Base-by-base conservation (phyloP, 805 yeast species). In the Candida hungchunana region DNA sequence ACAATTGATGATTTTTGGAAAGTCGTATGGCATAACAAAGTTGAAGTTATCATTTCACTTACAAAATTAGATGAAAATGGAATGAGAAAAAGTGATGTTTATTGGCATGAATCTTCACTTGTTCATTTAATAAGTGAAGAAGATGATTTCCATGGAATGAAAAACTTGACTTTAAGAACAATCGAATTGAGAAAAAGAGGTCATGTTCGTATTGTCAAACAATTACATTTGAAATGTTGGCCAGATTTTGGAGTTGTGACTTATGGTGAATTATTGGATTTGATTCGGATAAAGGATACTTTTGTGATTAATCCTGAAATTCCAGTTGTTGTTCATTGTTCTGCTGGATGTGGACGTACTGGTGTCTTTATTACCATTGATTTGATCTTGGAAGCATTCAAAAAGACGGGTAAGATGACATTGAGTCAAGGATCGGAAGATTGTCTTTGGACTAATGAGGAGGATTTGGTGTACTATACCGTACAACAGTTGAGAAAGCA, bases 281-380 rank as follows among this genome's bases (percentile, higher is more conserved):
- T 66, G 13, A 56, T 58, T 14, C 36, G 50, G 1, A 48, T 60
- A 4, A 65, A 65, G 34, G 56, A 60, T 36, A 28, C 40, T 21
- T 43, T 60, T n/a, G 21, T 40, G 3, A 31, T 13, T 1, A 39
- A 42, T 23, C 20, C 20, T 6, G 51, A 57, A 2, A 42, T 63
- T 1, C 90, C 93, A 15, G 67, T 79, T 2, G 63, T 88, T 29
- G 84, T 83, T 15, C 98, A 93, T 56, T 93, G 98, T 52, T 87
- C 96, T 5, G 98, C 98, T 0, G 98, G 98, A 1, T 90, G 95
- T 42, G 98, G 98, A 3, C 66, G 98, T 44, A 86, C 97, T 0
- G 98, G 98, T 3, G 87, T 96, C 1, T 84, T 80, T 52, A 75
- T 86, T 40, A 77, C 89, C 3, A 62, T 79, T 23, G 88, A 82